phyloP scores from a whole-genome alignment of 2,329 filamentous ascomycete genomes.

The Fusarium pseudonygamai region DNA sequence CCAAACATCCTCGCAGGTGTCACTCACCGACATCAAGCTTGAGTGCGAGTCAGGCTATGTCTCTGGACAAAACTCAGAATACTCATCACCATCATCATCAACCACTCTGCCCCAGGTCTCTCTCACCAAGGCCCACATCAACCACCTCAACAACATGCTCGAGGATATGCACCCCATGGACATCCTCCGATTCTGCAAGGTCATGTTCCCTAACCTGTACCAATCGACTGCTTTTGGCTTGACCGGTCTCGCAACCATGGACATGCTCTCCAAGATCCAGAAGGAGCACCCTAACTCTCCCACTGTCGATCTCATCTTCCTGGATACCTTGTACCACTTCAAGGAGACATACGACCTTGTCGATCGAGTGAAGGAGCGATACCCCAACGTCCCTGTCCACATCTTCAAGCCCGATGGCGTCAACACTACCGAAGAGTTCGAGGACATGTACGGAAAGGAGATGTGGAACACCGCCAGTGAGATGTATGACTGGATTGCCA shows the following conservation, averaged over 20 bases:
- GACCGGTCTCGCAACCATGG: constrained; percentile 82
- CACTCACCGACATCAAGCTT: constrained; percentile 54
- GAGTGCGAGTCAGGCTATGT: constrained; percentile 86
- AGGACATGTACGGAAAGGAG: constrained; percentile 79
- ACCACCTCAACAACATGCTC: constrained; percentile 89
- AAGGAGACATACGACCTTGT: constrained; percentile 78
- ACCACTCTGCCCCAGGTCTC: constrained; percentile 74
- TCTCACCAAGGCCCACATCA: constrained; percentile 88
- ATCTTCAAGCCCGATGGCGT: constrained; percentile 86
- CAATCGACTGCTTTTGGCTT: constrained; percentile 87
- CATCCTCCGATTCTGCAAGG: constrained; percentile 90
- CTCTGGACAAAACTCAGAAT: constrained; percentile 56
- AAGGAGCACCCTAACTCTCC: constrained; percentile 68
- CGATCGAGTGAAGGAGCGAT: constrained; percentile 77
- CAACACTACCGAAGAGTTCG: constrained; percentile 79
- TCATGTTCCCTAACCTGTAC: constrained; percentile 88
- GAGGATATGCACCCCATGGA: constrained; percentile 90
- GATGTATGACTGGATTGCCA: constrained; percentile 95
- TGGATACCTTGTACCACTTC: constrained; percentile 87
- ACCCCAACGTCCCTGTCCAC: constrained; percentile 83
- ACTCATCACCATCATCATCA: constrained; percentile 48
- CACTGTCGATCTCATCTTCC: constrained; percentile 76
- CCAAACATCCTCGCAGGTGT: constrained; percentile 52
- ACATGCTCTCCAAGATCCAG: constrained; percentile 83
- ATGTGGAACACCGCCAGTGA: constrained; percentile 89